Base-by-base conservation (phyloP, 768 basidiomycete species). In the Suillus subalutaceus region DNA sequence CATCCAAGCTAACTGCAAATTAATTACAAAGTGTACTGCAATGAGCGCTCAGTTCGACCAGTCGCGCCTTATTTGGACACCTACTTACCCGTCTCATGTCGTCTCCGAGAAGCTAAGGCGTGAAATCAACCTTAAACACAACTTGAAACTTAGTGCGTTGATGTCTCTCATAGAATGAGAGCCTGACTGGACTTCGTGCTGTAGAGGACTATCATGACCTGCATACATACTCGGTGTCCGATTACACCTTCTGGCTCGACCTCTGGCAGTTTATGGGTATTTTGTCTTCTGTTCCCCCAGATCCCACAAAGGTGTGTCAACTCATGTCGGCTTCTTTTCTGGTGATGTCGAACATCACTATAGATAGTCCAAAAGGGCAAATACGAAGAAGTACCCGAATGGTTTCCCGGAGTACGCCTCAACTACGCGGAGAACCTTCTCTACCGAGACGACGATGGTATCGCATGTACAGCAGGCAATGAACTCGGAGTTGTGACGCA, bases 381-480 rank as follows among this genome's bases (percentile, higher is more conserved):
- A 60, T 74, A 85, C 23, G 80, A 83, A 18, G 87, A 90, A 73
- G 82, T 88, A 8, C 89, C 88, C 7, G 78, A 77, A 44, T 92
- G 90, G 89, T 92, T 91, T 67, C 88, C 88, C 10, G 86, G 81
- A 46, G 81, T 87, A 2, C 81, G 85, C 43, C 78, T 91, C 37
- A 91, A 92, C 73, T 92, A 88, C 69, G 89, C 91, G 12, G 91
- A 92, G 73, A 92, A 92, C 73, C 72, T 91, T 6, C 81, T 92
- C 8, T 80, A 79, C 68, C 81, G 84, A 61, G 79, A 82, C 66
- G 87, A 90, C 72, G 89, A 91, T 66, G 79, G 77, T 3, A 81
- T 87, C 65, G 90, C 89, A 20, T 78, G 86, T 64, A 90, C 89
- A 5, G 85, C 85, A 37, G 78, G 79, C 10, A 81, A 83, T 26